phyloP scores from a whole-genome alignment of 305 asterid genomes.

The Solanum hybrid region DNA sequence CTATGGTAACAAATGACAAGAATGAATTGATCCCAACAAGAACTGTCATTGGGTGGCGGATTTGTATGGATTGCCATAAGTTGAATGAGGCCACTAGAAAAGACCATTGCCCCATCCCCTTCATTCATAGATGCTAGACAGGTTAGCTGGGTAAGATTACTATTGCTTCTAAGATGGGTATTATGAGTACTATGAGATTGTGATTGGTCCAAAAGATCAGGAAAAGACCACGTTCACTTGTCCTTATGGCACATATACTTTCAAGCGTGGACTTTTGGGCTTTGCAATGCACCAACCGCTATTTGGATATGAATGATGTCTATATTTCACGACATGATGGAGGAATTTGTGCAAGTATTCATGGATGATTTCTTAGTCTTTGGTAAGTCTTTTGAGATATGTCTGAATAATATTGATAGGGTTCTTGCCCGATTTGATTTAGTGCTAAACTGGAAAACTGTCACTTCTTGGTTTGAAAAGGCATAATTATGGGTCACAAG shows the following conservation, averaged over 20 bases:
- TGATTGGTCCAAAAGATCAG: no score
- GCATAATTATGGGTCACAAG: not conserved
- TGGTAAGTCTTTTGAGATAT: not conserved
- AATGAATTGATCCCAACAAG: not conserved
- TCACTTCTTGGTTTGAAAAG: not conserved
- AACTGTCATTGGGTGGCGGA: not conserved
- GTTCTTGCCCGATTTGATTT: not conserved
- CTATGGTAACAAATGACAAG: not conserved
- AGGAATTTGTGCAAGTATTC: not conserved
- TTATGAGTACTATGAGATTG: not conserved
- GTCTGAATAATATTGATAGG: no score
- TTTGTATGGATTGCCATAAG: not conserved
- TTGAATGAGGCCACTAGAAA: not conserved
- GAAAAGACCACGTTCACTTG: not conserved
- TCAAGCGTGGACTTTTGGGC: no score
- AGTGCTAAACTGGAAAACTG: not conserved
- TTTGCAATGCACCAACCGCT: not conserved
- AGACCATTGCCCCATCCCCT: not conserved
- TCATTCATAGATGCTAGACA: not conserved
- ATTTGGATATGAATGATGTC: not conserved
- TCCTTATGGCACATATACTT: not conserved
- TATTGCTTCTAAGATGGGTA: not conserved
- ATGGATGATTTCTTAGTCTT: not conserved
- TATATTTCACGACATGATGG: not conserved
- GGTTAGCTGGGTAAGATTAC: not conserved